A percentile compares a stretch with the other conserved stretches of the same genome.
Evolutionary conservation across 2,329 filamentous ascomycete species (phyloP).

Genomic region (Dothistroma pini): DNA sequence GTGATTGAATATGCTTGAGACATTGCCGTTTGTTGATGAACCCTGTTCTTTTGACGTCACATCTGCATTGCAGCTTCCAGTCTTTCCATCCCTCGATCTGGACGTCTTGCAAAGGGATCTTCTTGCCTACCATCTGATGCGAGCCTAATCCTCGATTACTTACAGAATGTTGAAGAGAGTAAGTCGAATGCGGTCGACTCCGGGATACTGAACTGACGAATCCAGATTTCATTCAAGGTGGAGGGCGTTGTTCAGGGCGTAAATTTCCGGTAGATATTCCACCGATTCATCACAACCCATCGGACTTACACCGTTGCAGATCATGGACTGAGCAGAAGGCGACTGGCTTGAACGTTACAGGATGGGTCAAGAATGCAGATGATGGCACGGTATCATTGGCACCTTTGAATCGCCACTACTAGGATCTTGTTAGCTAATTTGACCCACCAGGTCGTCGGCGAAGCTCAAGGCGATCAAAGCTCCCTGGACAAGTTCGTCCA

Average conservation of each 20-base stretch:
- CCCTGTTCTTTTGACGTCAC: background rate
- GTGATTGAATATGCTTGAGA: no score
- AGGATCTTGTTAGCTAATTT: background rate
- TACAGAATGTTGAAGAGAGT: slow-evolving; percentile 22
- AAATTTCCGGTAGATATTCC: slow-evolving; percentile 45
- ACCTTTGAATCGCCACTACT: background rate
- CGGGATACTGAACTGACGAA: background rate
- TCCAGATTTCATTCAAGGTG: slow-evolving; percentile 48
- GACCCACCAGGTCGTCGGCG: slow-evolving; percentile 71
- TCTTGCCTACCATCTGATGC: slow-evolving; percentile 2
- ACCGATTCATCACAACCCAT: background rate
- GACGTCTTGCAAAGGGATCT: no score
- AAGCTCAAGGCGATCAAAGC: slow-evolving; percentile 72
- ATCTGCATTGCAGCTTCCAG: background rate
- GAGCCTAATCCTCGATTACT: slow-evolving; percentile 9
- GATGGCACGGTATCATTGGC: slow-evolving; percentile 41
- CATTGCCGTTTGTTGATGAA: background rate
- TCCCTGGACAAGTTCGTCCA: slow-evolving; percentile 66
- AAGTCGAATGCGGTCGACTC: background rate
- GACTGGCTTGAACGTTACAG: slow-evolving; percentile 42
- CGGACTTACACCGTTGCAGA: slow-evolving; percentile 21
- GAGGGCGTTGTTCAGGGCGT: slow-evolving; percentile 49
- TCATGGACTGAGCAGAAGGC: slow-evolving; percentile 45
- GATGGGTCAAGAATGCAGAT: slow-evolving; percentile 45
- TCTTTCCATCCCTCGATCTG: no score